These are phyloP conservation scores for Prunus fruticosa DNA, from an alignment of 306 rosid genomes.

Conservation along the genomic window DNA sequence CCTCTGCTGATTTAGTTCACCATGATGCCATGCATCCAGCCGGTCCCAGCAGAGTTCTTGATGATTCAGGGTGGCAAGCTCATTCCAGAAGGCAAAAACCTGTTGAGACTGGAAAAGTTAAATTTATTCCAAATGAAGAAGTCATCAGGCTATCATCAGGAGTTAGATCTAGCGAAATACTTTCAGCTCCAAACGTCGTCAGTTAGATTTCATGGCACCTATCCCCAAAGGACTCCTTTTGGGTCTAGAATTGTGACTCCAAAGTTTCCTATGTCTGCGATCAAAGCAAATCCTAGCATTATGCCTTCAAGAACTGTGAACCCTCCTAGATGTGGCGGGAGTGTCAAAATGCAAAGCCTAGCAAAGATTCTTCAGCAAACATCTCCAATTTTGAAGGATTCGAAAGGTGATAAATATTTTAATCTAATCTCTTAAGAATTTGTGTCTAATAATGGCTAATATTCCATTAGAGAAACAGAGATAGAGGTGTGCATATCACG, in stretches of 20 bases:
- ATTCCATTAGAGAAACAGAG: not conserved
- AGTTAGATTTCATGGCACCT: not conserved
- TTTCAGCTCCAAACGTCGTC: constrained; percentile 5
- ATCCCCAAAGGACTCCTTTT: not conserved
- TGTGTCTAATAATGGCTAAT: not conserved
- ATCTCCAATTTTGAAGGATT: constrained; percentile 19
- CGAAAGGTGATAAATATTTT: constrained; percentile 36
- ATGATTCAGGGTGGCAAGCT: constrained; percentile 18
- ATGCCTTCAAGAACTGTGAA: constrained; percentile 15
- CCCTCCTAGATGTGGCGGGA: constrained; percentile 22
- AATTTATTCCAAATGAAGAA: constrained; percentile 55
- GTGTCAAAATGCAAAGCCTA: not conserved
- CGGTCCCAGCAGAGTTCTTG: constrained; percentile 12
- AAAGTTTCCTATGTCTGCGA: constrained; percentile 4
- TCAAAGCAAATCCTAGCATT: constrained; percentile 17
- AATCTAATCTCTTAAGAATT: not conserved
- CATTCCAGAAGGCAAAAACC: constrained; percentile 29
- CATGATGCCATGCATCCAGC: not conserved
- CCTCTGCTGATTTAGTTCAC: not conserved
- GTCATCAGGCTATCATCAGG: constrained; percentile 48
- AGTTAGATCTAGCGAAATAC: not conserved
- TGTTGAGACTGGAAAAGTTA: constrained; percentile 47
- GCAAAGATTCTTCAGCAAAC: constrained; percentile 23
- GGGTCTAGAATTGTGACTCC: constrained; percentile 17
- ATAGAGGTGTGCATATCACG: not conserved